phyloP scores from a whole-genome alignment of 495 filamentous ascomycete genomes.

The Penicillium diatomitis region DNA sequence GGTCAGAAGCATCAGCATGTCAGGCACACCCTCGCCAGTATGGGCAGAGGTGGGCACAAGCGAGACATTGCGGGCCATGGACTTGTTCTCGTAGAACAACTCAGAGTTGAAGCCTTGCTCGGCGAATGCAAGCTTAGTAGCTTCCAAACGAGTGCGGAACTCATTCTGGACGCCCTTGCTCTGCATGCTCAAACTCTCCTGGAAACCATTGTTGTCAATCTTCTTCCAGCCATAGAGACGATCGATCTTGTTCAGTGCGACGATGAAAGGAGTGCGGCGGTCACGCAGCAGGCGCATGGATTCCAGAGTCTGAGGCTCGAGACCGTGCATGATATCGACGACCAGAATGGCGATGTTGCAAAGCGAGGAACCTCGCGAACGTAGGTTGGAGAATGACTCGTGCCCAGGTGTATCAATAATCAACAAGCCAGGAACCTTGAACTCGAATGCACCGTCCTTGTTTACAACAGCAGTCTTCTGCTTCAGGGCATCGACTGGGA shows the following conservation, averaged over 20 bases:
- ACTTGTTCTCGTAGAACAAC: constrained; percentile 96
- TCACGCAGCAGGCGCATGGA: constrained; percentile 92
- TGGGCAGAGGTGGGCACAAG: constrained; percentile 94
- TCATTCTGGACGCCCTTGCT: constrained; percentile 92
- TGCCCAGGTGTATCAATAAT: constrained; percentile 99
- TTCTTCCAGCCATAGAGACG: constrained; percentile 98
- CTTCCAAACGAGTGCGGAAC: constrained; percentile 81
- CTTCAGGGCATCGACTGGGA: constrained; percentile 87
- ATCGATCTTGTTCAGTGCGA: constrained; percentile 99
- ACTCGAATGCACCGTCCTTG: constrained; percentile 79
- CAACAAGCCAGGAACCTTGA: constrained; percentile 95
- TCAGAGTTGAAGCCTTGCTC: constrained; percentile 98
- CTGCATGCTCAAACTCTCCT: constrained; percentile 80
- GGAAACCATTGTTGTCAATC: constrained; percentile 96
- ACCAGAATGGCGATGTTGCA: constrained; percentile 99
- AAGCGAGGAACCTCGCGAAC: constrained; percentile 90
- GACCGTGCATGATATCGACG: constrained; percentile 99
- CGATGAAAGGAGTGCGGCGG: constrained; percentile 95
- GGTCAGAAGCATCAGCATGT: constrained; percentile 95
- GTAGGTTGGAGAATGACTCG: constrained; percentile 98
- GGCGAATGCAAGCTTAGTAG: constrained; percentile 86
- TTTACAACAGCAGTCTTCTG: constrained; percentile 93
- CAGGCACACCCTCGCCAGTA: constrained; percentile 97
- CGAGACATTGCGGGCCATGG: constrained; percentile 85
- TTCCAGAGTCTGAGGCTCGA: constrained; percentile 96